Conservation (phyloP, 2,329 filamentous ascomycete genomes). For the Aspergillus pseudotamarii region DNA sequence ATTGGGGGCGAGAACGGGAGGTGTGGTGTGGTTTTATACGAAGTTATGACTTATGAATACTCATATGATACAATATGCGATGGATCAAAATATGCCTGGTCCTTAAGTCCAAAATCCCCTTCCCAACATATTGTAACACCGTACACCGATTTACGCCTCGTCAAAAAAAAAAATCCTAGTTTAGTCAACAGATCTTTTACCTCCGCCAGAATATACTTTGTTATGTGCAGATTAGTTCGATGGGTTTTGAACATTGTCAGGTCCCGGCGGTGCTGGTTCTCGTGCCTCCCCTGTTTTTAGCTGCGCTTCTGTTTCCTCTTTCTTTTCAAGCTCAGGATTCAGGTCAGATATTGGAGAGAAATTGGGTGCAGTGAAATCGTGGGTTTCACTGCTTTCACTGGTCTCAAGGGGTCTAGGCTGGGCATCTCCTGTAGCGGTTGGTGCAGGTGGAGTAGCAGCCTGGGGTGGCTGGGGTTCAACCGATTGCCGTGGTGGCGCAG, state of each 20-base stretch:
- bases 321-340: neutral
- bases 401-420: neutral
- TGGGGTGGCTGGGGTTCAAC: neutral
- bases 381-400: neutral
- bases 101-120: neutral
- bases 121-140: neutral
- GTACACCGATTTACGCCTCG: neutral
- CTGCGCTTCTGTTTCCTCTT: neutral
- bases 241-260: neutral
- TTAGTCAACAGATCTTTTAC: neutral
- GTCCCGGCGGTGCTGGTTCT: neutral
- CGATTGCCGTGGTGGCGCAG: neutral
- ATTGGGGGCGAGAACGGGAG: neutral
- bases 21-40: neutral
- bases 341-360: conserved; percentile 1
- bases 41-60: neutral
- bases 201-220: neutral
- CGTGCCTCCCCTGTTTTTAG: neutral
- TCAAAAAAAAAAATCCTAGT: neutral
- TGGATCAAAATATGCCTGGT: neutral
- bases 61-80: neutral
- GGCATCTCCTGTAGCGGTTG: neutral
- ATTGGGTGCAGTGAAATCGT: neutral
- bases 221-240: neutral
- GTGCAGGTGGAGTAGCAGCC: neutral